Base-by-base conservation (phyloP, 225 moss, liverwort and hornwort species). In the Rhytidiadelphus loreus region DNA sequence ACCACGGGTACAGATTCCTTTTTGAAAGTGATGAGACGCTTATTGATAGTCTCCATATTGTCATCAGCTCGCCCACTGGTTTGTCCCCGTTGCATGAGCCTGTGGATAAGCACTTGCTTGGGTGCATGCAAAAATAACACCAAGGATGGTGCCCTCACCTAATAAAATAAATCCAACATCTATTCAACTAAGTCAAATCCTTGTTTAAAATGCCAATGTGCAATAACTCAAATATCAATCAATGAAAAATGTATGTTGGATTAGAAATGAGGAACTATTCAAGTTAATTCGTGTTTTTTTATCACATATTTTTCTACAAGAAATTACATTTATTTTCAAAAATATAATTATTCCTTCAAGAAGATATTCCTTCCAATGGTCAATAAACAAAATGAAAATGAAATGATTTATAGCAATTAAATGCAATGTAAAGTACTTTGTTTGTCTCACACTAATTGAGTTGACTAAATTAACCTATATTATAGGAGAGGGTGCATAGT, bases 101-200 rank as follows among this genome's bases (percentile, higher is more conserved):
- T 74, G 77, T 95, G 88, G 48, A 94, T 83, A 80, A 98, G 95
- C 39, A 95, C 92, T 44, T 93, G 85, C 63, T 88, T 90, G 2
- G 97, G 96, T 62, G 96, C 96, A 83, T 98, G 95, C 74, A 98
- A 90, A 87, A 92, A 95, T 60, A 98, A 17, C 37, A 98, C 95
- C 65, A 95, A 86, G 1, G 89, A 71, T 5, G 96, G 96, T 9
- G 83, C 84, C 77, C 80, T 91, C 80, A 98, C 87, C 97, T 98
- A 85, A 26, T 74, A 35, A n/a, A n/a, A 48, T 5, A 23, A 48
- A 25, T 39, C 30, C 11, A 19, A 58, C 72, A 87, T 77, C 32
- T 37, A n/a, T 71, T 77, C 16, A 62, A 2, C 1, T 35, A 3
- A 75, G 28, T 80, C 37, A 74, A 84, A 52, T 60, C 3, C 3